Conservation (phyloP, 2,329 filamentous ascomycete species). For the Rhynchosporium graminicola region DNA sequence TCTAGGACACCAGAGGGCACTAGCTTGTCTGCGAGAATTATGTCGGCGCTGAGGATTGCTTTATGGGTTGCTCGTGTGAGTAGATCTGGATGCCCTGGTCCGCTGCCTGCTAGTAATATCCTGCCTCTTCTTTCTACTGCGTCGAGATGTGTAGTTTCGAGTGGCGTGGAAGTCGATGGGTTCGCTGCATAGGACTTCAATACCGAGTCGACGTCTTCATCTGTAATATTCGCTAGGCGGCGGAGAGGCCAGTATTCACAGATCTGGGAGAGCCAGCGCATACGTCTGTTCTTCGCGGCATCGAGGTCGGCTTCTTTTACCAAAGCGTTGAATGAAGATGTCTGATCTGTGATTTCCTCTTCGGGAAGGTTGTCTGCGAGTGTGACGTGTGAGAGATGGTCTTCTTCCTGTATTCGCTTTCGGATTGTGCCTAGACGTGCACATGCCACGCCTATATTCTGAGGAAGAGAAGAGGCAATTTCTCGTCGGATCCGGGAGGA, state of each 20-base stretch:
- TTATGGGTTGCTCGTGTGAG: slow-evolving; percentile 81
- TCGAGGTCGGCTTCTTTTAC: slow-evolving; percentile 73
- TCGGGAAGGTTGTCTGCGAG: slow-evolving; percentile 42
- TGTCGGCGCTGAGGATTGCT: slow-evolving; percentile 71
- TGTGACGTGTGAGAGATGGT: slow-evolving; percentile 48
- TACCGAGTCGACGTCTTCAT: slow-evolving; percentile 75
- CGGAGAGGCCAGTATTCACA: slow-evolving; percentile 98
- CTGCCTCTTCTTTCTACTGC: slow-evolving; percentile 53
- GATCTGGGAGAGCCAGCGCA: slow-evolving; percentile 92
- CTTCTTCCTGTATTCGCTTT: slow-evolving; percentile 71
- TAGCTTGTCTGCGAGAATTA: slow-evolving; percentile 85
- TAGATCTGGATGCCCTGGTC: slow-evolving; percentile 89
- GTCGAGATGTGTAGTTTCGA: slow-evolving; percentile 39
- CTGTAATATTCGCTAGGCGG: slow-evolving; percentile 75
- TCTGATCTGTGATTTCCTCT: slow-evolving; percentile 70
- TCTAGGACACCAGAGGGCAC: slow-evolving; percentile 83
- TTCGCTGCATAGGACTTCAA: slow-evolving; percentile 66
- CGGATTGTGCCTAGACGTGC: slow-evolving; percentile 74
- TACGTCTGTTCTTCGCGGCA: slow-evolving; percentile 74
- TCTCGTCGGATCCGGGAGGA: slow-evolving; percentile 87
- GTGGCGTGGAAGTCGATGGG: slow-evolving; percentile 36
- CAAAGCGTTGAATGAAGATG: slow-evolving; percentile 80
- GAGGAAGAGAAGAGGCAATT: slow-evolving; percentile 77
- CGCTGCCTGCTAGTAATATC: slow-evolving; percentile 87
- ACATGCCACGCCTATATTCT: slow-evolving; percentile 74